Evolutionary conservation across 1,139 yeast species (phyloP).

Genomic region (Zygoascus meyerae): DNA sequence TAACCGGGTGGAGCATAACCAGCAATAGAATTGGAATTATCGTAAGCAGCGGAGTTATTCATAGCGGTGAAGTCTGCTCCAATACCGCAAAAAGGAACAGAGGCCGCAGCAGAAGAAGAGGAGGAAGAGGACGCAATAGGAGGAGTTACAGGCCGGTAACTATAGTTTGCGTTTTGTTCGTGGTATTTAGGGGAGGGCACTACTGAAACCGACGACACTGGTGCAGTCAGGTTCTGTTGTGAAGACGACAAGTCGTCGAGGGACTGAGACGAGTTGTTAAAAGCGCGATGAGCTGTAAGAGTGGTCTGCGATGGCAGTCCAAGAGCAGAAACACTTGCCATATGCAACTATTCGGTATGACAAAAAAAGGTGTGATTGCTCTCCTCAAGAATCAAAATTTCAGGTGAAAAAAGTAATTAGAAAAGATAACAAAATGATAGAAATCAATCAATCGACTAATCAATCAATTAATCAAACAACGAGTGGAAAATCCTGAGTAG

Average conservation of each 20-base stretch:
- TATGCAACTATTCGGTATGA: background rate
- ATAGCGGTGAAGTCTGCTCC: background rate
- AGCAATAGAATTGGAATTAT: background rate
- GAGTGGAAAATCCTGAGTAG: too few relatives aligned
- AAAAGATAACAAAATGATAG: too few relatives aligned
- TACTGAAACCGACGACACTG: background rate
- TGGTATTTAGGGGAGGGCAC: background rate
- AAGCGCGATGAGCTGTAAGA: background rate
- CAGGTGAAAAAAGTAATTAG: too few relatives aligned
- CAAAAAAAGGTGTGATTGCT: background rate
- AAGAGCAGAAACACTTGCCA: constrained; percentile 3
- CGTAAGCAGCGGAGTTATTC: background rate
- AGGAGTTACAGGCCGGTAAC: background rate
- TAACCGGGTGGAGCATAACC: background rate
- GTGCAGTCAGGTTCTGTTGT: background rate
- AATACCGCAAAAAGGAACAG: background rate
- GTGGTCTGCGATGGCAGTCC: constrained; percentile 7
- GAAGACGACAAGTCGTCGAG: constrained; percentile 3
- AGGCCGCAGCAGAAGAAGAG: constrained; percentile 7
- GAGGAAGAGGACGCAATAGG: constrained; percentile 2
- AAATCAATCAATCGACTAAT: too few relatives aligned
- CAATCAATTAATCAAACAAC: too few relatives aligned
- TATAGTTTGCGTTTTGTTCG: background rate
- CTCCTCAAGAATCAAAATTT: too few relatives aligned
- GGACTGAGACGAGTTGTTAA: background rate